phyloP scores from a whole-genome alignment of 148 eudicot genomes.

The Polygonum aviculare region DNA sequence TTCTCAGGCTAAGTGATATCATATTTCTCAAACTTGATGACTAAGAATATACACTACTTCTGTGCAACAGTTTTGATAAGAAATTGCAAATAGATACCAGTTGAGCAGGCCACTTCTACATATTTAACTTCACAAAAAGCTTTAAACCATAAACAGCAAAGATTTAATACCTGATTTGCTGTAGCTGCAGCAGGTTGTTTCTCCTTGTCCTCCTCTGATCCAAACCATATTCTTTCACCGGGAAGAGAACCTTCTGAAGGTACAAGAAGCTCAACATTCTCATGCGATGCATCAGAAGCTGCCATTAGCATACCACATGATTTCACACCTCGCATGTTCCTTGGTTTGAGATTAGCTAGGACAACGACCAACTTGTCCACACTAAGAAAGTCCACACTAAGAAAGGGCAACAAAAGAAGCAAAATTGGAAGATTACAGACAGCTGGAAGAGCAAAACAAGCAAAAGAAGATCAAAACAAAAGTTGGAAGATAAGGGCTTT shows the following conservation, averaged over 20 bases:
- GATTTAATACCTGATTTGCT: conserved; percentile 60
- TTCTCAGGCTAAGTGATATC: not conserved
- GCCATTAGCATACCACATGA: conserved; percentile 98
- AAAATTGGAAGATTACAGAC: no score
- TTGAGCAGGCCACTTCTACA: not conserved
- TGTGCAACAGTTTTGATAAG: not conserved
- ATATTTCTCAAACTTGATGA: not conserved
- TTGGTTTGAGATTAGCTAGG: conserved; percentile 87
- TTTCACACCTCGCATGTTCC: conserved; percentile 94
- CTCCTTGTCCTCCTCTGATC: conserved; percentile 57
- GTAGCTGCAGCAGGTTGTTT: conserved; percentile 65
- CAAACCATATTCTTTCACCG: conserved; percentile 97
- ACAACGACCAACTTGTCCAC: conserved; percentile 70
- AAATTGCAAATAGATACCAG: not conserved
- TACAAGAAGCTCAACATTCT: conserved; percentile 90
- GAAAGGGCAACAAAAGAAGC: no score
- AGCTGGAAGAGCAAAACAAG: no score
- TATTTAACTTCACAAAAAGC: not conserved
- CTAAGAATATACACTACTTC: not conserved
- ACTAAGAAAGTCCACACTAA: no score
- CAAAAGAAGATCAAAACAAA: no score
- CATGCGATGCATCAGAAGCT: conserved; percentile 92
- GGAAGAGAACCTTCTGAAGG: conserved; percentile 78
- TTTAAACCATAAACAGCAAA: not conserved
- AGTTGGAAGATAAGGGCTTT: no score